A percentile compares a stretch with the other conserved stretches of the same genome.
Evolutionary conservation across 202 grass and related monocot species (phyloP).

Genomic region (Zoysia matrella): DNA sequence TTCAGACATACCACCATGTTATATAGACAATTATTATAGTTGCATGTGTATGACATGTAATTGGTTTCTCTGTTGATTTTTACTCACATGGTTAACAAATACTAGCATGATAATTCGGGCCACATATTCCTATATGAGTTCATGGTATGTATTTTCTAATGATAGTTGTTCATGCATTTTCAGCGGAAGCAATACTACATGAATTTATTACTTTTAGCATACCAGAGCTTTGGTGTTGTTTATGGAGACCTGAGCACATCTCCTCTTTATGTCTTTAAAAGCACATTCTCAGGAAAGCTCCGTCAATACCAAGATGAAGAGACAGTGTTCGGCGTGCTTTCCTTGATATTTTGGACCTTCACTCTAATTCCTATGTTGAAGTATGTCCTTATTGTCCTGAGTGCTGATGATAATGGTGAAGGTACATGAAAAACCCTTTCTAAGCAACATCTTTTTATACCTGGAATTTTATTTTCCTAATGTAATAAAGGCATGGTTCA

Average conservation of each 20-base stretch:
- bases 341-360: conserved; percentile 98
- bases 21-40: neutral
- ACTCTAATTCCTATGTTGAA: conserved; percentile 95
- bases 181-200: conserved; percentile 64
- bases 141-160: neutral
- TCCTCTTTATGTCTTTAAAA: conserved; percentile 87
- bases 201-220: conserved; percentile 81
- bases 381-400: conserved; percentile 83
- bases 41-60: neutral
- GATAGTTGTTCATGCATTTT: conserved; percentile 34
- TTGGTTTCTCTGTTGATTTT: neutral
- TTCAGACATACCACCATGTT: neutral
- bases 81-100: neutral
- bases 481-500: too few relatives aligned
- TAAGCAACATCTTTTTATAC: neutral
- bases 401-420: conserved; percentile 92
- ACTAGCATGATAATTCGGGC: neutral
- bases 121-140: neutral
- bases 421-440: conserved; percentile 42
- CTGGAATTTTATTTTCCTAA: neutral
- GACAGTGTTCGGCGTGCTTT: conserved; percentile 81
- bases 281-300: conserved; percentile 70
- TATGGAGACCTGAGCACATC: conserved; percentile 94
- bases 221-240: conserved; percentile 98
- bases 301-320: conserved; percentile 67